phyloP scores from a whole-genome alignment of 108 stramenopile species.

The Stephanodiscus triporus region DNA sequence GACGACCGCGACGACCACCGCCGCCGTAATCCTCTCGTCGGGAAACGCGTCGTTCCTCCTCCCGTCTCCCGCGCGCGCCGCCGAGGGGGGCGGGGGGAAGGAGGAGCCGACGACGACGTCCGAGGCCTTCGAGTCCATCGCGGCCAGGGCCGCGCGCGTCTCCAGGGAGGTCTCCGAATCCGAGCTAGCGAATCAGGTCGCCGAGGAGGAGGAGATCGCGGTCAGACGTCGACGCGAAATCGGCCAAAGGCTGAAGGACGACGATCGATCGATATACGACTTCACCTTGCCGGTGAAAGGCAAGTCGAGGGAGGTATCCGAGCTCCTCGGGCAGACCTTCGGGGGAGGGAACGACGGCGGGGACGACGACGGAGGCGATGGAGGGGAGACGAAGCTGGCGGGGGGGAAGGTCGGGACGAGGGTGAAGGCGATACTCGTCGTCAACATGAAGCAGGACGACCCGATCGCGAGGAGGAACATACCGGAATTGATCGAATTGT shows the following conservation, averaged over 20 bases:
- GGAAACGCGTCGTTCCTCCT: conserved; percentile 5
- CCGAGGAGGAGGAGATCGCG: conserved; percentile 33
- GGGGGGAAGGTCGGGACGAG: conserved; percentile 19
- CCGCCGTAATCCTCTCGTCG: conserved; percentile 9
- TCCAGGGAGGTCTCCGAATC: conserved; percentile 47
- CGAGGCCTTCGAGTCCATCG: conserved; percentile 65
- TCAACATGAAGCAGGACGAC: conserved; percentile 92
- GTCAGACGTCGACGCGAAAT: conserved; percentile 20
- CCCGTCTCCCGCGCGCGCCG: conserved; percentile 3
- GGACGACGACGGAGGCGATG: conserved; percentile 44
- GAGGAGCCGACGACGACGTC: neutral
- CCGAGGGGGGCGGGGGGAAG: neutral
- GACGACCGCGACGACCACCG: conserved; percentile 14
- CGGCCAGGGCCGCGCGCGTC: conserved; percentile 69
- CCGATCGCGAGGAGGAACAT: conserved; percentile 87
- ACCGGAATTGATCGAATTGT: conserved; percentile 82
- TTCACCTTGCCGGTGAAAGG: conserved; percentile 75
- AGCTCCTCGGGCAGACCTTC: conserved; percentile 65
- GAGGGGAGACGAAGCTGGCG: conserved; percentile 16
- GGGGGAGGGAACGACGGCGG: conserved; percentile 7
- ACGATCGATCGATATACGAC: conserved; percentile 78
- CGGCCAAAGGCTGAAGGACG: conserved; percentile 42
- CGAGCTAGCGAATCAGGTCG: conserved; percentile 14
- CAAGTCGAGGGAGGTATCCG: conserved; percentile 45
- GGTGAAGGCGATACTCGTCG: conserved; percentile 85